Evolutionary conservation across 2,329 filamentous ascomycete species (phyloP), one percentile per base, ranked within the genome.

Genomic region (Cercospora sp.): DNA sequence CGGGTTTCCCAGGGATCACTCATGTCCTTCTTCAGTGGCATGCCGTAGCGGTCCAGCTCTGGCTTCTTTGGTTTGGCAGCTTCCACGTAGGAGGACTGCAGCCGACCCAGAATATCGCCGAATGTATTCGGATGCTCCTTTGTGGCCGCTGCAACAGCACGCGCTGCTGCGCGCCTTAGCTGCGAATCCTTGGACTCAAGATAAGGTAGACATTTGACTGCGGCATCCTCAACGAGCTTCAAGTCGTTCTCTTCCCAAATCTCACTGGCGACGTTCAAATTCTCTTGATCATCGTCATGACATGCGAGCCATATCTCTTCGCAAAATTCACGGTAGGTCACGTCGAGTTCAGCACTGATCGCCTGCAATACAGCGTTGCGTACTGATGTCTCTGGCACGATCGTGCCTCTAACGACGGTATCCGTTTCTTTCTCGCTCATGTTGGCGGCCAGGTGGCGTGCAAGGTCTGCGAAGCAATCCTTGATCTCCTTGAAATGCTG

Each of bases 211-310:
- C 94, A 89, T 33, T 72, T 66, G 5, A 62, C 45, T 7, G 91
- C 88, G 8, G 91, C 86, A 6, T 90, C 84, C 20, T 87, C 82
- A 1, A 87, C 86, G 12, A 94, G 82, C 68, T 90, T 82, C 69
- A 98, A 90, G 7, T 88, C 90, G 77, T 94, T 97, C 76, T 97
- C 95, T 75, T 97, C 93, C 95, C 95, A 99, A 40, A 99, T 97
- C 12, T 94, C 91, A 62, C 85, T 87, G 6, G 91, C 94, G 63
- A 97, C 84, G 57, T 93, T 92, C 8, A 86, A 87, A 74, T 98
- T 98, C 78, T 98, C 94, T 53, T 91, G 88, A 20, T 93, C 88
- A 73, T 97, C 92, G 72, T 99, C 95, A 75, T 99, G 94, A 75
- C 90, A 94, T 53, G 92, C 92, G 51, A 99, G 85, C 93, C 93